Evolutionary conservation across 1,284 basidiomycete species (phyloP).

Genomic region (Ustilago cynodontis): DNA sequence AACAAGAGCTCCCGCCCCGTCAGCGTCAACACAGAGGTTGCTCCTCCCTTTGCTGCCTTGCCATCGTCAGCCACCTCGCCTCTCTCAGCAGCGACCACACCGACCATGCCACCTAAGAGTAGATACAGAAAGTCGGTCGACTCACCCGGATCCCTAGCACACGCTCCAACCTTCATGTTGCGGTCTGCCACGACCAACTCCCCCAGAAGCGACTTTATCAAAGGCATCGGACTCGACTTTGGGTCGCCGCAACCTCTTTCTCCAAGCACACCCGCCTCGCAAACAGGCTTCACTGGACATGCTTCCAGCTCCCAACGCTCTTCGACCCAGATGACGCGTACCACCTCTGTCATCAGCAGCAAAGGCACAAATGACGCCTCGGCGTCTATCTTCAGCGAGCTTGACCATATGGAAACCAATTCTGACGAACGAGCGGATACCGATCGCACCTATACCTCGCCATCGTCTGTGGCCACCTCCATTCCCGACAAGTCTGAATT

Average conservation of each 20-base stretch:
- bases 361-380: neutral
- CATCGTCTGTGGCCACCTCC: constrained; percentile 16
- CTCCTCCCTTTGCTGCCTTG: neutral
- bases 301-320: neutral
- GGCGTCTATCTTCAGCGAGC: neutral
- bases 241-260: neutral
- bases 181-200: neutral
- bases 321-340: neutral
- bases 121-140: neutral
- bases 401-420: neutral
- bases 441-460: constrained; percentile 2
- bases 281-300: neutral
- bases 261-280: neutral
- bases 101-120: constrained; percentile 10
- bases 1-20: constrained; percentile 3
- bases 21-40: neutral
- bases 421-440: neutral
- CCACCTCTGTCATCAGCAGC: neutral
- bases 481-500: neutral
- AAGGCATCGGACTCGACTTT: constrained; percentile 11
- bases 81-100: neutral
- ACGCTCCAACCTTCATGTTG: neutral
- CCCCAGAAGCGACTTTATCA: neutral
- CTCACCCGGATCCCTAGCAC: neutral
- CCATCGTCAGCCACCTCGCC: neutral